Evolutionary conservation across 2,329 filamentous ascomycete species (phyloP).

Genomic region (Pleomassaria siparia): DNA sequence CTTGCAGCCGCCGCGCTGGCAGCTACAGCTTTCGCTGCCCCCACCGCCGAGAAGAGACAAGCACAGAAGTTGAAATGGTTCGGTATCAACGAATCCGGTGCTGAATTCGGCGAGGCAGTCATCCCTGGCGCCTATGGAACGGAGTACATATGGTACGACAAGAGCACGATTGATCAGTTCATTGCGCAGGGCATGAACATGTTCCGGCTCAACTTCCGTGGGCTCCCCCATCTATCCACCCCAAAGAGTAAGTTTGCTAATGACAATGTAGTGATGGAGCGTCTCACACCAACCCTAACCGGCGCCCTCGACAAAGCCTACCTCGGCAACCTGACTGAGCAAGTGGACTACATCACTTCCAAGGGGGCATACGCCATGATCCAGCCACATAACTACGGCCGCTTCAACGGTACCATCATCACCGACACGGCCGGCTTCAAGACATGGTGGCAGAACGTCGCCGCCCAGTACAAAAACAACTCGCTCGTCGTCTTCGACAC

Average conservation of each 20-base stretch:
- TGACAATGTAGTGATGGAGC: slow-evolving; percentile 54
- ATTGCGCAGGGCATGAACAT: slow-evolving; percentile 58
- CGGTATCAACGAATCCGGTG: slow-evolving; percentile 59
- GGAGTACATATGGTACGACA: slow-evolving; percentile 65
- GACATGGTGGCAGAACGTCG: slow-evolving; percentile 48
- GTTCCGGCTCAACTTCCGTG: slow-evolving; percentile 56
- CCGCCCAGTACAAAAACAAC: slow-evolving; percentile 44
- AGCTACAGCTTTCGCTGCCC: slow-evolving; percentile 31
- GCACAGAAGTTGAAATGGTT: slow-evolving; percentile 42
- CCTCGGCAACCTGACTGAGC: slow-evolving; percentile 45
- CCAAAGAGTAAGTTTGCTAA: not conserved
- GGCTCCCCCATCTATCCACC: slow-evolving; percentile 1
- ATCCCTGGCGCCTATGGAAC: slow-evolving; percentile 61
- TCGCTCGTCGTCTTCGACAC: slow-evolving; percentile 49
- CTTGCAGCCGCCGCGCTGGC: slow-evolving; percentile 30
- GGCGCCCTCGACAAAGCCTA: slow-evolving; percentile 48
- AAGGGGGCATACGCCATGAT: slow-evolving; percentile 53
- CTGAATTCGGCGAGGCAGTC: slow-evolving; percentile 63
- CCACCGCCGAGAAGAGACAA: slow-evolving; percentile 27
- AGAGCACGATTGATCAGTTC: slow-evolving; percentile 49
- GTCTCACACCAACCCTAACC: slow-evolving; percentile 54
- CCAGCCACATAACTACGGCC: slow-evolving; percentile 55
- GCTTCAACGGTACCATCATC: slow-evolving; percentile 52
- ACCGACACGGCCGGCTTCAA: slow-evolving; percentile 45
- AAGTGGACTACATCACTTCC: slow-evolving; percentile 51